These are phyloP conservation scores for Sporothrix variecibatus DNA, from an alignment of 2,329 filamentous ascomycete species.

Conservation along the genomic window DNA sequence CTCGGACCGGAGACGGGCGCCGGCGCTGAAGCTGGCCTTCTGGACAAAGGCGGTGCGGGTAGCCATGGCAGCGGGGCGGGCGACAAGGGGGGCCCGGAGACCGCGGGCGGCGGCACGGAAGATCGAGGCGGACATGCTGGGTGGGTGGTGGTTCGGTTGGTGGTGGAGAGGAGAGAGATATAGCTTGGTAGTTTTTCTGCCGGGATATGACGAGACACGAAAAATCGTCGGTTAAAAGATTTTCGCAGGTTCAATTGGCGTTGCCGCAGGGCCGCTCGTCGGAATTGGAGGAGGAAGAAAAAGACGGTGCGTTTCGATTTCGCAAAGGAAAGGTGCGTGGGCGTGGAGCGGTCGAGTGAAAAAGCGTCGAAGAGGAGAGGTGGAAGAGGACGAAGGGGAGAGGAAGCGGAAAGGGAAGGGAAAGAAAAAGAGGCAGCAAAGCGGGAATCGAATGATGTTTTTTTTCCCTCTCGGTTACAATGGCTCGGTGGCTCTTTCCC, in stretches of 20 bases:
- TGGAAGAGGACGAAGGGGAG: background rate
- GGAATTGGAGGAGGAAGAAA: background rate
- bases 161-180: slow-evolving; percentile 22
- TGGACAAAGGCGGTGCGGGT: slow-evolving; percentile 55
- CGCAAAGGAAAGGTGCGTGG: background rate
- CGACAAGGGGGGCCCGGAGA: slow-evolving; percentile 60
- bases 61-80: slow-evolving; percentile 52
- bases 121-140: slow-evolving; percentile 57
- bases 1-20: slow-evolving; percentile 55
- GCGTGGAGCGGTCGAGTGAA: slow-evolving; percentile 12
- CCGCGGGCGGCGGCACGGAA: slow-evolving; percentile 71
- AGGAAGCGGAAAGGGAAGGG: slow-evolving; percentile 26
- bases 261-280: slow-evolving; percentile 13
- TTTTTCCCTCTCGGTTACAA: slow-evolving; percentile 31
- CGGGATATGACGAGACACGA: slow-evolving; percentile 23
- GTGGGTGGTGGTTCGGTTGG: background rate
- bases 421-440: slow-evolving; percentile 21
- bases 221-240: slow-evolving; percentile 24
- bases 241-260: slow-evolving; percentile 23
- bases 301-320: background rate
- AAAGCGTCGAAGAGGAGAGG: background rate
- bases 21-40: slow-evolving; percentile 65
- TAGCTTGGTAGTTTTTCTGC: background rate
- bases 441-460: slow-evolving; percentile 35
- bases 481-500: background rate